Evolutionary conservation across 2,329 filamentous ascomycete genomes (phyloP).

Genomic region (Neofusicoccum sp.): DNA sequence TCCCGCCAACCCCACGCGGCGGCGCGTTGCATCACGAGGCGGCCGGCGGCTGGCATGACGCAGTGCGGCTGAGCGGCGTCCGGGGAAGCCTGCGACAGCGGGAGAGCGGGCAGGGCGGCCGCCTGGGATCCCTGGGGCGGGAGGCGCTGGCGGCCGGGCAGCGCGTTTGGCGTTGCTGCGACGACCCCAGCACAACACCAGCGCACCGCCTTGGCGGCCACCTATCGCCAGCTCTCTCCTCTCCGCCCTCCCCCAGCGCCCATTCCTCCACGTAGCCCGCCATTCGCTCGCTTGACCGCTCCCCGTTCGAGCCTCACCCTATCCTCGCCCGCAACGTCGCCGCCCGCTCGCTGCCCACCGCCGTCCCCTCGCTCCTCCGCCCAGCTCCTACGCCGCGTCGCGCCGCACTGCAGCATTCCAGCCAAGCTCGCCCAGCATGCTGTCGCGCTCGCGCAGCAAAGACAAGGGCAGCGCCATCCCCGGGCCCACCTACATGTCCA

Average conservation of each 20-base stretch:
- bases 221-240: conserved; percentile 7
- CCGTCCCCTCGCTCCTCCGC: neutral
- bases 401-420: neutral
- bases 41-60: neutral
- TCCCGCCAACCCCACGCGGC: conserved; percentile 7
- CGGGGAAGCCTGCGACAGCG: neutral
- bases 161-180: neutral
- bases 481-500: conserved; percentile 39
- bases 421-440: conserved; percentile 24
- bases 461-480: conserved; percentile 38
- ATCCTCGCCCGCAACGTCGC: neutral
- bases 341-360: neutral
- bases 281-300: conserved; percentile 15
- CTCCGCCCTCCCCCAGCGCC: conserved; percentile 7
- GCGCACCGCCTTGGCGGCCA: neutral
- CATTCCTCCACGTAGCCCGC: conserved; percentile 1
- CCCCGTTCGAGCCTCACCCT: neutral
- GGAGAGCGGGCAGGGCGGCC: neutral
- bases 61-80: neutral
- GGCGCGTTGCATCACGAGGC: conserved; percentile 3
- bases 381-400: neutral
- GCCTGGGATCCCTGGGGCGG: neutral
- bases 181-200: conserved; percentile 13
- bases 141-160: neutral
- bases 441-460: conserved; percentile 38